These are phyloP conservation scores for Phyllosticta citribraziliensis DNA, from an alignment of 2,329 filamentous ascomycete species.

Conservation along the genomic window DNA sequence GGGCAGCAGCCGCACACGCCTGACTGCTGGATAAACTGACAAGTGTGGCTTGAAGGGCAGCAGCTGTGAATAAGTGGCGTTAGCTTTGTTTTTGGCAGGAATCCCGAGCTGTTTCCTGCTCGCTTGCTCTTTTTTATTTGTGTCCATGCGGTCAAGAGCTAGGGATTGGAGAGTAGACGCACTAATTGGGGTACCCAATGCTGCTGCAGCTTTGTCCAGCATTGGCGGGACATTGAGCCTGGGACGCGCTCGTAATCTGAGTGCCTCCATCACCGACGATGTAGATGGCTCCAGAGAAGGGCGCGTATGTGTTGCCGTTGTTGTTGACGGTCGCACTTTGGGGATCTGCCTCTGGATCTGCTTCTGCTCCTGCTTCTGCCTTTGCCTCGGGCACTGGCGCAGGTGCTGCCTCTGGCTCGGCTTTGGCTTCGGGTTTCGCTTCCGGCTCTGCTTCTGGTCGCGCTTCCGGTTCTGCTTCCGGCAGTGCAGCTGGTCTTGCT, in stretches of 20 bases:
- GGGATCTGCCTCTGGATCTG: not conserved
- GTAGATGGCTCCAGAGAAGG: constrained; percentile 31
- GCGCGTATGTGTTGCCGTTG: constrained; percentile 21
- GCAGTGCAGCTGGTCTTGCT: not conserved
- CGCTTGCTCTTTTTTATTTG: not conserved
- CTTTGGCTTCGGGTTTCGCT: no score
- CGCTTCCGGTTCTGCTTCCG: not conserved
- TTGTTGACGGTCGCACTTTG: not conserved
- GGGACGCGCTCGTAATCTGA: constrained; percentile 23
- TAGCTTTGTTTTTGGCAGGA: not conserved
- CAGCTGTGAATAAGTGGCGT: constrained; percentile 20
- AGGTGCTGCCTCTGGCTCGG: no score
- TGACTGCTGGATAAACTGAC: constrained; percentile 22
- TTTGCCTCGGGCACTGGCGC: no score
- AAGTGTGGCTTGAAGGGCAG: constrained; percentile 26
- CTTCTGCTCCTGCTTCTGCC: not conserved
- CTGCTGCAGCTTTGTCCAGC: constrained; percentile 33
- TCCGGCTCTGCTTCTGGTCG: not conserved
- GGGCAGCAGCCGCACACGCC: constrained; percentile 31
- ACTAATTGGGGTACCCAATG: constrained; percentile 35
- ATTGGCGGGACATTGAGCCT: constrained; percentile 23
- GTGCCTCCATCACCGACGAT: constrained; percentile 16
- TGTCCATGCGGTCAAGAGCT: not conserved
- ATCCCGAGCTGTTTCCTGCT: not conserved
- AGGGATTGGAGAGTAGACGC: not conserved